These are phyloP conservation scores for Podospora fimiseda DNA, from an alignment of 495 filamentous ascomycete species.

Conservation along the genomic window DNA sequence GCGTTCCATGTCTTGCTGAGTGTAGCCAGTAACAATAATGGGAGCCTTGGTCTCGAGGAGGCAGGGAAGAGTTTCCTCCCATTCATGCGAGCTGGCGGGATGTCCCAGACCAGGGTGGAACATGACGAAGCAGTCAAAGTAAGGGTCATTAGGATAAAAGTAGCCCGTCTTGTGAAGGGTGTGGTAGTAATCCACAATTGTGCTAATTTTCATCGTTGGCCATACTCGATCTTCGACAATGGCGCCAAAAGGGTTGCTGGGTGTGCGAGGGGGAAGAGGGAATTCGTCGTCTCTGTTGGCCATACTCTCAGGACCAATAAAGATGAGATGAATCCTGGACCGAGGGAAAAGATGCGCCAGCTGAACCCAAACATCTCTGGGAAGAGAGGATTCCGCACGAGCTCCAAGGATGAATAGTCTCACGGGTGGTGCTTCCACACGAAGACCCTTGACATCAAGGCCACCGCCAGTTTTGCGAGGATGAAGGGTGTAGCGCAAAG, in stretches of 20 bases:
- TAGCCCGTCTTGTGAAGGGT: conserved; percentile 82
- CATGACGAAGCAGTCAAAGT: conserved; percentile 91
- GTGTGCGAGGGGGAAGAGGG: conserved; percentile 76
- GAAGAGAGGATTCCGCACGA: conserved; percentile 91
- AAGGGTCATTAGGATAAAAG: conserved; percentile 93
- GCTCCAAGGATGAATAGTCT: conserved; percentile 93
- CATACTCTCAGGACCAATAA: conserved; percentile 97
- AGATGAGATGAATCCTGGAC: conserved; percentile 73
- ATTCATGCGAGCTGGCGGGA: conserved; percentile 85
- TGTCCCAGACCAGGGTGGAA: conserved; percentile 97
- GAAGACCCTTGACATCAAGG: conserved; percentile 66
- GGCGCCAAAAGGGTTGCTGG: conserved; percentile 83
- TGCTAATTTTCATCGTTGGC: conserved; percentile 86
- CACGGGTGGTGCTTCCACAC: conserved; percentile 75
- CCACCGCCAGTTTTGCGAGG: conserved; percentile 74
- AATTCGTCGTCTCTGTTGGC: conserved; percentile 81
- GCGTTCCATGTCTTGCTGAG: conserved; percentile 85
- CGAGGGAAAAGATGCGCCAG: conserved; percentile 84
- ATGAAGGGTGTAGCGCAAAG: conserved; percentile 88
- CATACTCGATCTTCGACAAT: conserved; percentile 84
- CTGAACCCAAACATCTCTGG: conserved; percentile 90
- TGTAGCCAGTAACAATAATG: conserved; percentile 90
- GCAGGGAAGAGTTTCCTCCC: conserved; percentile 81
- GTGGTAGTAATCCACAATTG: conserved; percentile 97
- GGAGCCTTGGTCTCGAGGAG: conserved; percentile 92